phyloP scores from a whole-genome alignment of 2,329 filamentous ascomycete species.

The Escovopsis sp. region DNA sequence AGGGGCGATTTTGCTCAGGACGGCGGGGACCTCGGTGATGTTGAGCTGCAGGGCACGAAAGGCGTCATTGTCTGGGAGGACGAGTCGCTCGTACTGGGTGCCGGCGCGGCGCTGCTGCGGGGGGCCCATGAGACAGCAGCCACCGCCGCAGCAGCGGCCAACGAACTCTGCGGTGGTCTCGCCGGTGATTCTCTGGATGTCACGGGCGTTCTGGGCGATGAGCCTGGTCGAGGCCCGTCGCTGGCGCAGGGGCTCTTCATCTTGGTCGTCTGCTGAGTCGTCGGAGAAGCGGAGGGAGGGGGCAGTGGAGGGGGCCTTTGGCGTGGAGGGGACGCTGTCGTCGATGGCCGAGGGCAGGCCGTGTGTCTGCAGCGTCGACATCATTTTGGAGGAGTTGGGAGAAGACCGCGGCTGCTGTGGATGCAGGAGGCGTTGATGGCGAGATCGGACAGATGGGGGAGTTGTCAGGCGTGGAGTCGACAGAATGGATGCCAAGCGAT shows the following conservation, averaged over 20 bases:
- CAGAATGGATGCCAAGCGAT: too few relatives aligned
- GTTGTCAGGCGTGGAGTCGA: too few relatives aligned
- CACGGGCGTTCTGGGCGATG: conserved; percentile 46
- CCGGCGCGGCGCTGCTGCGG: conserved; percentile 22
- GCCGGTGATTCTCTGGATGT: conserved; percentile 48
- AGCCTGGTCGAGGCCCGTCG: conserved; percentile 56
- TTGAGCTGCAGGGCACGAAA: conserved; percentile 67
- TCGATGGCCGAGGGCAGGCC: conserved; percentile 13
- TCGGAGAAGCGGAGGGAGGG: conserved; percentile 49
- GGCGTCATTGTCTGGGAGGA: conserved; percentile 65
- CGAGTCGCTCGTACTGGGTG: conserved; percentile 36
- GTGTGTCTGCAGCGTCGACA: conserved; percentile 4
- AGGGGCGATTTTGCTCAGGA: conserved; percentile 54
- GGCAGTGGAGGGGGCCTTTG: conserved; percentile 30
- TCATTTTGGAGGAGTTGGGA: background rate
- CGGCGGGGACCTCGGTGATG: conserved; percentile 57
- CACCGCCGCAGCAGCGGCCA: conserved; percentile 47
- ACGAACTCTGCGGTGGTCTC: conserved; percentile 47
- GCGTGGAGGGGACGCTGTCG: conserved; percentile 30
- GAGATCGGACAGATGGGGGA: too few relatives aligned
- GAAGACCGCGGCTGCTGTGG: background rate
- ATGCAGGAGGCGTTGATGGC: too few relatives aligned
- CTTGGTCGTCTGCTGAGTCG: conserved; percentile 36
- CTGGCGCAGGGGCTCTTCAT: conserved; percentile 30
- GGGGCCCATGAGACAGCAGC: conserved; percentile 40